These are phyloP conservation scores for Apiospora pterosperma DNA, from an alignment of 2,329 filamentous ascomycete genomes.

Conservation along the genomic window DNA sequence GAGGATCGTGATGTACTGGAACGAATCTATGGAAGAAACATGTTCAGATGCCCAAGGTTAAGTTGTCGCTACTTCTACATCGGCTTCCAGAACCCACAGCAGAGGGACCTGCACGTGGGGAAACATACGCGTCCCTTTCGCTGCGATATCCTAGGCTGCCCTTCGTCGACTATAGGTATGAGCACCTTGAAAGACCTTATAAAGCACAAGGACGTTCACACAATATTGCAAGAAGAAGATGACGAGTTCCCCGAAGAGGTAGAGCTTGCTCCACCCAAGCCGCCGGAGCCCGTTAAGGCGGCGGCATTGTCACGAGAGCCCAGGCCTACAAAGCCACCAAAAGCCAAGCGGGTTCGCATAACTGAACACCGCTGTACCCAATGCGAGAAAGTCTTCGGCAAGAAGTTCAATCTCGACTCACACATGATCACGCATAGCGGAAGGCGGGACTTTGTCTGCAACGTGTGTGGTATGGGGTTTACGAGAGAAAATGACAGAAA, in stretches of 20 bases:
- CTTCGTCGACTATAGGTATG: background rate
- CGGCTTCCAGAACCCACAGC: background rate
- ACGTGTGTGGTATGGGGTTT: background rate
- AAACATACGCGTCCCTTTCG: background rate
- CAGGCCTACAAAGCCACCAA: background rate
- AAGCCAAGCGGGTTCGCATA: background rate
- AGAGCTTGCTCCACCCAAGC: background rate
- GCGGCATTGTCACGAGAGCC: background rate
- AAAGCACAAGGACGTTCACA: background rate
- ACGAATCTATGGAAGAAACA: background rate
- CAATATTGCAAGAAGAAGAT: background rate
- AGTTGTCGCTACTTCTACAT: background rate
- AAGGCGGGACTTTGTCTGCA: background rate
- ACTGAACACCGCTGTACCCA: background rate
- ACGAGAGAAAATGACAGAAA: background rate
- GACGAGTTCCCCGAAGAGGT: background rate
- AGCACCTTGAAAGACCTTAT: background rate
- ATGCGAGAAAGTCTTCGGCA: background rate
- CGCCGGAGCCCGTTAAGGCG: background rate
- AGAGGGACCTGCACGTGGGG: background rate
- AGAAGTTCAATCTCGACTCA: background rate
- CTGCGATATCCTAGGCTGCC: background rate
- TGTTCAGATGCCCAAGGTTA: background rate
- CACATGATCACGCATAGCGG: background rate
- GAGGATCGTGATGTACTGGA: background rate